phyloP scores from a whole-genome alignment of 192 early-diverging fungal genomes.

The Linderina pennispora region DNA sequence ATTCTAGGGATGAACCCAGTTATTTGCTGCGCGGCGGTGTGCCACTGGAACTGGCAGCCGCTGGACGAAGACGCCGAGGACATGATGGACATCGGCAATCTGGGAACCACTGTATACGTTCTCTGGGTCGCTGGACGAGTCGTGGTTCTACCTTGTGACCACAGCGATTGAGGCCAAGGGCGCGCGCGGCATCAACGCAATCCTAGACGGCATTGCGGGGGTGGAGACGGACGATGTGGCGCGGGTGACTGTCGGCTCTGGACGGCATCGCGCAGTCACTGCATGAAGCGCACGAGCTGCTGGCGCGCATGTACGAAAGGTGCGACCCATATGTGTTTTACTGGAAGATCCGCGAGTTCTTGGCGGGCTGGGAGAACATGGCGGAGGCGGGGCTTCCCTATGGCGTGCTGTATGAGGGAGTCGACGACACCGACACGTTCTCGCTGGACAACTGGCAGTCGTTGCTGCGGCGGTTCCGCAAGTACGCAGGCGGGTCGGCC shows the following conservation, averaged over 20 bases:
- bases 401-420: constrained; percentile 91
- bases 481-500: constrained; percentile 87
- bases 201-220: constrained; percentile 60
- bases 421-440: constrained; percentile 54
- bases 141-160: constrained; percentile 95
- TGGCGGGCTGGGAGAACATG: constrained; percentile 91
- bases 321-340: constrained; percentile 96
- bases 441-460: constrained; percentile 47
- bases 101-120: constrained; percentile 79
- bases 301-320: constrained; percentile 83
- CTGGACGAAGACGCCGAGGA: constrained; percentile 66
- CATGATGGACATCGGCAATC: constrained; percentile 65
- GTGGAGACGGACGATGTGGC: constrained; percentile 48
- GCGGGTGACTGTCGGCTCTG: constrained; percentile 48
- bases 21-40: constrained; percentile 78
- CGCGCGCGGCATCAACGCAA: constrained; percentile 58
- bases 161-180: constrained; percentile 82
- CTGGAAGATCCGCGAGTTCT: constrained; percentile 83
- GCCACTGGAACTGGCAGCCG: constrained; percentile 88
- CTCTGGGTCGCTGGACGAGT: constrained; percentile 84
- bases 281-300: constrained; percentile 46
- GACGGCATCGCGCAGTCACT: constrained; percentile 51
- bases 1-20: constrained; percentile 82
- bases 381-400: constrained; percentile 75
- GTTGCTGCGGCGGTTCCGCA: constrained; percentile 56